phyloP scores from a whole-genome alignment of 2,329 filamentous ascomycete species.

The Colletotrichum sp. region DNA sequence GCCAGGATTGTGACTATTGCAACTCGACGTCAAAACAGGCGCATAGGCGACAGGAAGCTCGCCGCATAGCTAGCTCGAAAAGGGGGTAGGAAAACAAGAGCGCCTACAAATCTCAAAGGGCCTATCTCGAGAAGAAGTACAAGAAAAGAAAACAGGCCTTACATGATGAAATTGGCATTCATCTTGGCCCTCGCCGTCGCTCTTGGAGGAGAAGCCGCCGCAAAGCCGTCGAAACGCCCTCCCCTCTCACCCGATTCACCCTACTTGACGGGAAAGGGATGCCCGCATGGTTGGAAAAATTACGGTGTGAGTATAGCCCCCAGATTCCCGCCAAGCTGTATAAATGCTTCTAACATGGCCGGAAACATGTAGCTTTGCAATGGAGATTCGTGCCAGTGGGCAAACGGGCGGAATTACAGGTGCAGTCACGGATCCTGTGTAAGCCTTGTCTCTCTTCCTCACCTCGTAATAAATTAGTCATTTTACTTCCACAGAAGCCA shows the following conservation, averaged over 20 bases:
- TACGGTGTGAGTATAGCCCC: neutral
- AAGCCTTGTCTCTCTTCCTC: neutral
- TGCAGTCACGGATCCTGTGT: neutral
- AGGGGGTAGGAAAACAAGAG: neutral
- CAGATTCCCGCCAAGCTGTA: neutral
- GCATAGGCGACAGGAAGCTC: neutral
- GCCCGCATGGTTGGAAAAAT: neutral
- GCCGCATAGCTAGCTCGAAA: neutral
- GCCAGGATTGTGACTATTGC: neutral
- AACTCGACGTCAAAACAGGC: no score
- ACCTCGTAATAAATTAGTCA: neutral
- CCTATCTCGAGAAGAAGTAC: neutral
- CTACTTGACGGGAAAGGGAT: neutral
- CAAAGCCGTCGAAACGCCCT: no score
- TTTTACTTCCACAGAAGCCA: neutral
- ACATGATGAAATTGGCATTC: neutral
- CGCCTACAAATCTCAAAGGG: neutral
- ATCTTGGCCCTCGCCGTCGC: neutral
- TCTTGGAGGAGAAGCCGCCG: neutral
- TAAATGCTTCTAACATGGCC: neutral
- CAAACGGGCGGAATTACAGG: neutral
- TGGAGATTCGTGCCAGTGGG: neutral
- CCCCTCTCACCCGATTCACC: no score
- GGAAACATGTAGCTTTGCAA: neutral
- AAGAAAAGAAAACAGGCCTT: neutral